Percentiles rank a stretch among this genome's conserved stretches.
These are phyloP conservation scores for Dryadomyces quercivorus DNA, from an alignment of 2,329 filamentous ascomycete species.

Conservation along the genomic window DNA sequence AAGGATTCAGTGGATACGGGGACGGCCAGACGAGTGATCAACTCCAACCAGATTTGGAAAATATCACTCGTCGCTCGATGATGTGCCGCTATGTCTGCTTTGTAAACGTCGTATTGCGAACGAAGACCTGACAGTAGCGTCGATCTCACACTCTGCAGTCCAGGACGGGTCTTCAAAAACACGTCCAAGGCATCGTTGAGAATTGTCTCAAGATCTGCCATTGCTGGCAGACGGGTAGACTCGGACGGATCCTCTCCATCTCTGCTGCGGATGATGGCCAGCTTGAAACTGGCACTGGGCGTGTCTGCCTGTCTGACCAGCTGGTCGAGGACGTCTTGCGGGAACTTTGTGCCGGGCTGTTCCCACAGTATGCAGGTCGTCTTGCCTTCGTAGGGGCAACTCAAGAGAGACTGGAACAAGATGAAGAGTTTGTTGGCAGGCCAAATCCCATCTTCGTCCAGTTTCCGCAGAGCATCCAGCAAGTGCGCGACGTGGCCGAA, in stretches of 20 bases:
- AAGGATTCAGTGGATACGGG: not conserved
- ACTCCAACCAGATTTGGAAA: not conserved
- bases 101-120: not conserved
- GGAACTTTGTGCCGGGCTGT: not conserved
- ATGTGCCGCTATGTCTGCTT: not conserved
- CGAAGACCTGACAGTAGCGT: not conserved
- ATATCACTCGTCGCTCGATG: not conserved
- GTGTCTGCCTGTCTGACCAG: not conserved
- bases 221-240: not conserved
- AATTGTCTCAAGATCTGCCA: not conserved
- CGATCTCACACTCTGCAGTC: not conserved
- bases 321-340: not conserved
- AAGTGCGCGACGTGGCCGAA: not conserved
- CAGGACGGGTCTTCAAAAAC: not conserved
- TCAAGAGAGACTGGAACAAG: not conserved
- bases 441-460: not conserved
- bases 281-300: not conserved
- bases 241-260: not conserved
- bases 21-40: not conserved
- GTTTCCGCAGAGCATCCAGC: not conserved
- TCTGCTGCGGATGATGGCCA: not conserved
- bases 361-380: not conserved
- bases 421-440: not conserved
- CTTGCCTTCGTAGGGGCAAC: not conserved
- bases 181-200: not conserved